Percentiles rank a stretch among this genome's conserved stretches.
phyloP scores from a whole-genome alignment of 768 basidiomycete species.

The Gymnopilus junonius region DNA sequence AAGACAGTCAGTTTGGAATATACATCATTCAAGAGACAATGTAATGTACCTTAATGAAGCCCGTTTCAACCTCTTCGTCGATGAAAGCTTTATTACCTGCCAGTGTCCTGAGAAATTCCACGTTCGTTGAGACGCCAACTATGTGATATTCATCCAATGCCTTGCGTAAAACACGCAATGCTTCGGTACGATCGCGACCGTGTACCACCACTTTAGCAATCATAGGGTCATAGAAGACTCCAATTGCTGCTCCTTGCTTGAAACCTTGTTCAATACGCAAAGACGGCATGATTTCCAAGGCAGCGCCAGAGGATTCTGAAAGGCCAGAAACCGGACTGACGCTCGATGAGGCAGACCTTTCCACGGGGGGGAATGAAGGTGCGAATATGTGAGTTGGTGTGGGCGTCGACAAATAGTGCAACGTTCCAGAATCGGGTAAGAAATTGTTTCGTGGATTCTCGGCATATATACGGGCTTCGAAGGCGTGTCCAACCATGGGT shows the following conservation, averaged over 20 bases:
- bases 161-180: constrained; percentile 76
- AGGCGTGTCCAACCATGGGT: constrained; percentile 89
- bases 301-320: constrained; percentile 31
- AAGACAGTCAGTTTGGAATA: background rate
- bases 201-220: constrained; percentile 92
- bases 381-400: constrained; percentile 73
- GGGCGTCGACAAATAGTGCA: constrained; percentile 84
- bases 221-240: constrained; percentile 91
- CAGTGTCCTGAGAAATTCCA: constrained; percentile 83
- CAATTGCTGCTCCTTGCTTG: constrained; percentile 75
- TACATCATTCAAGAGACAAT: background rate
- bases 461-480: constrained; percentile 95
- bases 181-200: constrained; percentile 83
- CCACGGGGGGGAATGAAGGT: constrained; percentile 38
- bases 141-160: constrained; percentile 90
- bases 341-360: constrained; percentile 24
- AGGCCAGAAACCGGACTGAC: constrained; percentile 33
- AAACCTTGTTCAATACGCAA: constrained; percentile 94
- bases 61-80: constrained; percentile 83
- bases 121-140: constrained; percentile 89
- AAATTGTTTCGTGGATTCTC: constrained; percentile 94
- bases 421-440: constrained; percentile 85
- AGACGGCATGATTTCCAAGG: constrained; percentile 51
- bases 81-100: constrained; percentile 82
- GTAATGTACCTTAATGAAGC: constrained; percentile 78